Conservation (phyloP, 1,139 yeast genomes). For the Magnusiomyces fungicola region DNA sequence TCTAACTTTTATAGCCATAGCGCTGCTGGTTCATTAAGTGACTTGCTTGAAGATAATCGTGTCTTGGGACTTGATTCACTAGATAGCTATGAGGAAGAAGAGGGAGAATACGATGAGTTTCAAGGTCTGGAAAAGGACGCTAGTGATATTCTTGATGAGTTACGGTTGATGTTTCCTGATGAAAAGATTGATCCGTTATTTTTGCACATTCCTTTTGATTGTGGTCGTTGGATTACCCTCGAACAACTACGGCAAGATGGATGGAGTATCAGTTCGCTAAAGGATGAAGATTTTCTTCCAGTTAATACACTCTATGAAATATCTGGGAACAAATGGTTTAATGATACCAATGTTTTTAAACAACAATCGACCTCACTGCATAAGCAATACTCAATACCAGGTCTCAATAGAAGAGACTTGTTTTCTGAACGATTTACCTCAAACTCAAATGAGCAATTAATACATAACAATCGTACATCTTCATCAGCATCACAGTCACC, state of each 20-base stretch:
- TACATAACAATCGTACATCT: too few species aligned
- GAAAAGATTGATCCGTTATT: slow-evolving; percentile 9
- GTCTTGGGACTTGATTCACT: not conserved
- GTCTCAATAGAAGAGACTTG: slow-evolving; percentile 4
- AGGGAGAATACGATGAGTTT: not conserved
- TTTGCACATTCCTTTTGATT: slow-evolving; percentile 16
- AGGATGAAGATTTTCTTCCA: slow-evolving; percentile 38
- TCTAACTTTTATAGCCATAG: not conserved
- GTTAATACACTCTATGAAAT: slow-evolving; percentile 39
- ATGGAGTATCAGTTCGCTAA: slow-evolving; percentile 48
- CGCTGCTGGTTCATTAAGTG: not conserved
- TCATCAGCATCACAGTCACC: too few species aligned
- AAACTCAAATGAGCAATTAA: too few species aligned
- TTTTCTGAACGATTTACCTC: slow-evolving; percentile 1
- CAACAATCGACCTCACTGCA: slow-evolving; percentile 13
- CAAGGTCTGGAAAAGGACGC: not conserved
- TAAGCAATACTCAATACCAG: slow-evolving; percentile 14
- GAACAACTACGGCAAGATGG: slow-evolving; percentile 43
- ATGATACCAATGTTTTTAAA: slow-evolving; percentile 33
- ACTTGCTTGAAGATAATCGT: slow-evolving; percentile 1
- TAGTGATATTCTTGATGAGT: not conserved
- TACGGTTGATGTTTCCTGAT: not conserved
- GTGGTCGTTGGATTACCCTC: slow-evolving; percentile 24
- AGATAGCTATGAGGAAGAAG: slow-evolving; percentile 3
- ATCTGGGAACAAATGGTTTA: slow-evolving; percentile 40